These are phyloP conservation scores for Ramularia endophylla DNA, from an alignment of 2,329 filamentous ascomycete species.

Conservation along the genomic window DNA sequence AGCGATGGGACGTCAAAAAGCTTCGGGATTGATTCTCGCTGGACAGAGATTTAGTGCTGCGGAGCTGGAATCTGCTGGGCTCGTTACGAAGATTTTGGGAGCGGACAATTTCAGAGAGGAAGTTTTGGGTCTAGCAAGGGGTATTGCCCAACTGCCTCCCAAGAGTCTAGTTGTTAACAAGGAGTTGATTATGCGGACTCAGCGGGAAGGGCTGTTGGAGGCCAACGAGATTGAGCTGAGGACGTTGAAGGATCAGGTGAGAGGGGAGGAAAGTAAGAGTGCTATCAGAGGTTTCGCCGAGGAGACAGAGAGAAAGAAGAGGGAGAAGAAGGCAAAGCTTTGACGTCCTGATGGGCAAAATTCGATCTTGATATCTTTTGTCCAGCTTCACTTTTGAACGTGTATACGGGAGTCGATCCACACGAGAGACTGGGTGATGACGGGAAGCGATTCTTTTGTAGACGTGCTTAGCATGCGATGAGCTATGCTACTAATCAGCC, in stretches of 20 bases:
- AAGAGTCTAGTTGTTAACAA: conserved; percentile 18
- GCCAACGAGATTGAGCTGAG: conserved; percentile 17
- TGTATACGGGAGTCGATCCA: too few species aligned
- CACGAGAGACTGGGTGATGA: not conserved
- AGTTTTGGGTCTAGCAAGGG: conserved; percentile 17
- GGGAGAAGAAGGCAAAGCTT: conserved; percentile 16
- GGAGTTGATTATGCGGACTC: conserved; percentile 14
- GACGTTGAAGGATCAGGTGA: conserved; percentile 12
- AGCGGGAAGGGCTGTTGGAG: conserved; percentile 16
- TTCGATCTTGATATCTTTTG: too few species aligned
- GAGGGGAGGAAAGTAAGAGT: conserved; percentile 15
- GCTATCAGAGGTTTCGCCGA: conserved; percentile 16
- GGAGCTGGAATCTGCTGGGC: conserved; percentile 15
- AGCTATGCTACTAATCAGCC: conserved; percentile 19
- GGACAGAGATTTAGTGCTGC: conserved; percentile 15
- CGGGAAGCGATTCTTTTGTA: conserved; percentile 17
- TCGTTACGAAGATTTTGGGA: conserved; percentile 16
- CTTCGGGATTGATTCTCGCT: conserved; percentile 17
- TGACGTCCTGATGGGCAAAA: too few species aligned
- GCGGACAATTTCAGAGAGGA: conserved; percentile 15
- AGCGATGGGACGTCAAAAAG: conserved; percentile 20
- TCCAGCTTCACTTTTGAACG: too few species aligned
- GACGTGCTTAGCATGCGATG: conserved; percentile 18
- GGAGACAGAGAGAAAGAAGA: conserved; percentile 21
- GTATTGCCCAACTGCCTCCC: conserved; percentile 15